These are phyloP conservation scores for Gossypium mustelinum DNA, from an alignment of 345 rosid genomes.

Conservation along the genomic window DNA sequence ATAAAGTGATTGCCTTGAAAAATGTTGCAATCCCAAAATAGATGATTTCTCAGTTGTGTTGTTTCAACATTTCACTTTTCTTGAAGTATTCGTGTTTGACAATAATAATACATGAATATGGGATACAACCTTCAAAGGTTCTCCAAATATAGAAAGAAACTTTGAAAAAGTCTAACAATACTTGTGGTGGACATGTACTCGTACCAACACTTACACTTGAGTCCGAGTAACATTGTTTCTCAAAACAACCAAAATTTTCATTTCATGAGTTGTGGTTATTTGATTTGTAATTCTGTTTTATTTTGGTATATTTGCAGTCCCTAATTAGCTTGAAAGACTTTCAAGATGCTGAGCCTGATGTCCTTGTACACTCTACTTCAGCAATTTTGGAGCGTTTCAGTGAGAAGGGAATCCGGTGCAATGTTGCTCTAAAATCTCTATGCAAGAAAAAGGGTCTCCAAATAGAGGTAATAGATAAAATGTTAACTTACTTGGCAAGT, in stretches of 20 bases:
- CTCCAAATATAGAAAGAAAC: not conserved
- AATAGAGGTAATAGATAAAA: slow-evolving; percentile 49
- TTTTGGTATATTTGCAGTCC: slow-evolving; percentile 45
- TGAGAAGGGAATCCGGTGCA: slow-evolving; percentile 53
- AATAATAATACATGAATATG: not conserved
- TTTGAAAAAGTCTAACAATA: not conserved
- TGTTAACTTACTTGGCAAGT: not conserved
- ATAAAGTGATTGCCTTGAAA: not conserved
- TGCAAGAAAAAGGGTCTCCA: slow-evolving; percentile 88
- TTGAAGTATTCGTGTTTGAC: not conserved
- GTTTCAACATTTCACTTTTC: not conserved
- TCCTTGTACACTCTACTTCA: slow-evolving; percentile 59
- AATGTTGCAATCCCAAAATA: slow-evolving; percentile 1
- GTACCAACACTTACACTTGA: not conserved
- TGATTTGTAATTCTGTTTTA: slow-evolving; percentile 18
- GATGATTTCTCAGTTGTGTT: not conserved
- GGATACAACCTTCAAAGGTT: not conserved
- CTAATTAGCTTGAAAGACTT: slow-evolving; percentile 63
- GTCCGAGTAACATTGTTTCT: not conserved
- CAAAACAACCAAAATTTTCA: not conserved
- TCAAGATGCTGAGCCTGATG: slow-evolving; percentile 91
- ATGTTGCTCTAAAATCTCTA: slow-evolving; percentile 70
- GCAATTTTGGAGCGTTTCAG: slow-evolving; percentile 64
- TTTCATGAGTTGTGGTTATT: not conserved
- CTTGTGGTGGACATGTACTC: not conserved